phyloP scores from a whole-genome alignment of 1,284 basidiomycete species.

The Sporisorium graminicola region DNA sequence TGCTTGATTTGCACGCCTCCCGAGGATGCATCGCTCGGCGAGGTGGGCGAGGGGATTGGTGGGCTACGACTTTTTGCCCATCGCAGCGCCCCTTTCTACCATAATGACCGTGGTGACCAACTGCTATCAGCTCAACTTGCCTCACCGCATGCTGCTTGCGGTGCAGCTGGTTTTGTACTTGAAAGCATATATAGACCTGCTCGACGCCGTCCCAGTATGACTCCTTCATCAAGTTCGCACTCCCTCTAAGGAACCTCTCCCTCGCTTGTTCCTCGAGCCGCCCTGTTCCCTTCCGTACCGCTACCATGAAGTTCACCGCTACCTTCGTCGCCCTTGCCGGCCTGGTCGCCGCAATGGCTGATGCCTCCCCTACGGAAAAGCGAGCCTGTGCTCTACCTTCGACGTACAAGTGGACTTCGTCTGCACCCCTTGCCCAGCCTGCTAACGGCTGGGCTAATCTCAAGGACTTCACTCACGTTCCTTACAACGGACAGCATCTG shows the following conservation, averaged over 20 bases:
- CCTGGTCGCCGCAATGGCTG: conserved; percentile 26
- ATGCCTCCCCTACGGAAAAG: conserved; percentile 8
- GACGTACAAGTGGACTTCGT: conserved; percentile 29
- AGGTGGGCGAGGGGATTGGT: neutral
- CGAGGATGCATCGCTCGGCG: neutral
- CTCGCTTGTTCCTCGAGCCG: neutral
- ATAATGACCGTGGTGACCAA: neutral
- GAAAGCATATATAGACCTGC: neutral
- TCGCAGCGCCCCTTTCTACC: neutral
- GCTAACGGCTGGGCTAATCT: conserved; percentile 20
- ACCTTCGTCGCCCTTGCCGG: conserved; percentile 17
- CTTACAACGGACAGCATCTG: conserved; percentile 38
- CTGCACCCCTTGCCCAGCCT: conserved; percentile 30
- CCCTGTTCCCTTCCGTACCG: too few species aligned
- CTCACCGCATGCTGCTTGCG: neutral
- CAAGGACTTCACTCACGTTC: conserved; percentile 44
- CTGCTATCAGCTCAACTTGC: neutral
- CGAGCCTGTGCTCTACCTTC: conserved; percentile 34
- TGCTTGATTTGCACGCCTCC: neutral
- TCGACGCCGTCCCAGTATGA: too few species aligned
- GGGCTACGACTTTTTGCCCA: neutral
- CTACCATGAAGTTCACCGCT: conserved; percentile 25
- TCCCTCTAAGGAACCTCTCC: neutral
- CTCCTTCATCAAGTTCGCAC: neutral
- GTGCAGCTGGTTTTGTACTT: neutral